A percentile compares a stretch with the other conserved stretches of the same genome.
phyloP scores from a whole-genome alignment of 768 basidiomycete genomes.

The Dentipellis fragilis region DNA sequence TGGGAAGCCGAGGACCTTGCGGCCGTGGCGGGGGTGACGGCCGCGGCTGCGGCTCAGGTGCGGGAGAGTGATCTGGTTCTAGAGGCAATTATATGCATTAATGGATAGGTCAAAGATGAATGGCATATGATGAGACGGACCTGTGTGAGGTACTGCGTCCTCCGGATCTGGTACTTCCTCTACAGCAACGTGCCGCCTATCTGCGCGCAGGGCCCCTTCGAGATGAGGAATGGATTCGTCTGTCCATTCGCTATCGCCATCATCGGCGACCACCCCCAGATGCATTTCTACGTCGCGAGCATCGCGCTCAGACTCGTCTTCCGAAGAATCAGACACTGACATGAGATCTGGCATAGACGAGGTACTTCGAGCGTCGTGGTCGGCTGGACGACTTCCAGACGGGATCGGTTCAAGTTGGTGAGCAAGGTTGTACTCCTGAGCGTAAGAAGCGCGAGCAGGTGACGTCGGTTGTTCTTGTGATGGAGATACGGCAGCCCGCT shows the following conservation, averaged over 20 bases:
- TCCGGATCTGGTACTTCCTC: background rate
- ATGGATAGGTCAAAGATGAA: too few relatives aligned
- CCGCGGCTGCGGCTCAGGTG: background rate
- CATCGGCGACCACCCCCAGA: conserved; percentile 2
- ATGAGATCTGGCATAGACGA: background rate
- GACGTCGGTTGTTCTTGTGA: background rate
- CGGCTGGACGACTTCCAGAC: background rate
- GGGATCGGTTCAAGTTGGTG: background rate
- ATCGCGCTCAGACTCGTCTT: conserved; percentile 3
- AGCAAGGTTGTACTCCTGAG: background rate
- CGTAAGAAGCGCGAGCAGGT: background rate
- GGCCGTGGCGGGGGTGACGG: background rate
- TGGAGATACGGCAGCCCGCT: too few relatives aligned
- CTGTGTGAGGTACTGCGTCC: background rate
- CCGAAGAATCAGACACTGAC: conserved; percentile 5
- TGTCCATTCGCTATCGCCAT: background rate
- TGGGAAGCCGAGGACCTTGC: background rate
- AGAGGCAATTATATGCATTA: background rate
- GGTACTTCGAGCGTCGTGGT: background rate
- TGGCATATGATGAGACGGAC: background rate
- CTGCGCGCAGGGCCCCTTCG: background rate
- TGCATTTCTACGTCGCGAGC: conserved; percentile 13
- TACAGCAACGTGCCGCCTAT: background rate
- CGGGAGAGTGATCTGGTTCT: background rate
- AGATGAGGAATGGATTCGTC: background rate